A percentile compares a stretch with the other conserved stretches of the same genome.
phyloP scores from a whole-genome alignment of 352 stramenopile species.

The Phytophthora crassamura region DNA sequence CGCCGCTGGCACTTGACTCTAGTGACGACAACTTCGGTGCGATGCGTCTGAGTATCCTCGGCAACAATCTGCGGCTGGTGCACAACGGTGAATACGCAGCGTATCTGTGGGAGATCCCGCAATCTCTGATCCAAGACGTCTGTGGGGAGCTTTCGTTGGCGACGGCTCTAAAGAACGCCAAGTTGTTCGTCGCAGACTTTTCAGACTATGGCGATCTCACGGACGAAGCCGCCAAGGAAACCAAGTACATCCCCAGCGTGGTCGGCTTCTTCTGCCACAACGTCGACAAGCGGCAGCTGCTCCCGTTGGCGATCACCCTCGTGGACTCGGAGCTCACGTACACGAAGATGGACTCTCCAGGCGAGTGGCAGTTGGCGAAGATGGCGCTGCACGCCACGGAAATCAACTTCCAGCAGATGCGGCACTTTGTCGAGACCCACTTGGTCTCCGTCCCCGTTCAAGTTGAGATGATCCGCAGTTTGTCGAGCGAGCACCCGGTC shows the following conservation, averaged over 20 bases:
- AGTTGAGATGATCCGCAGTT: constrained; percentile 47
- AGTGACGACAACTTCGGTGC: constrained; percentile 49
- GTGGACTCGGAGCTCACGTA: constrained; percentile 31
- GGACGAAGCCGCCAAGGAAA: constrained; percentile 13
- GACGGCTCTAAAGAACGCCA: constrained; percentile 14
- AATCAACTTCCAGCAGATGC: constrained; percentile 43
- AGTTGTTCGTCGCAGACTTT: constrained; percentile 41
- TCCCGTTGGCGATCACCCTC: constrained; percentile 44
- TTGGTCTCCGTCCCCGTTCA: constrained; percentile 45
- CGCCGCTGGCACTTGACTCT: constrained; percentile 34
- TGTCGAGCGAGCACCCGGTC: constrained; percentile 40
- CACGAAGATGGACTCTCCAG: constrained; percentile 32
- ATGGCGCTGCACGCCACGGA: constrained; percentile 47
- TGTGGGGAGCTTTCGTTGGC: constrained; percentile 19
- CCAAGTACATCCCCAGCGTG: constrained; percentile 43
- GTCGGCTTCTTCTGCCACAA: constrained; percentile 50
- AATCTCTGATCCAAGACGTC: constrained; percentile 13
- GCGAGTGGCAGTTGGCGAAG: constrained; percentile 48
- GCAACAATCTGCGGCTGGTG: constrained; percentile 37
- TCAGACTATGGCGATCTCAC: constrained; percentile 26
- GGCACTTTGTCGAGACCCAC: constrained; percentile 37
- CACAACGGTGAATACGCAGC: constrained; percentile 26
- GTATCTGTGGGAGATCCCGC: constrained; percentile 20
- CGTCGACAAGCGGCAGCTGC: constrained; percentile 17
- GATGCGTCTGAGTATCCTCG: constrained; percentile 42